Base-by-base conservation (phyloP, 345 rosid species). In the Citrus inodora region DNA sequence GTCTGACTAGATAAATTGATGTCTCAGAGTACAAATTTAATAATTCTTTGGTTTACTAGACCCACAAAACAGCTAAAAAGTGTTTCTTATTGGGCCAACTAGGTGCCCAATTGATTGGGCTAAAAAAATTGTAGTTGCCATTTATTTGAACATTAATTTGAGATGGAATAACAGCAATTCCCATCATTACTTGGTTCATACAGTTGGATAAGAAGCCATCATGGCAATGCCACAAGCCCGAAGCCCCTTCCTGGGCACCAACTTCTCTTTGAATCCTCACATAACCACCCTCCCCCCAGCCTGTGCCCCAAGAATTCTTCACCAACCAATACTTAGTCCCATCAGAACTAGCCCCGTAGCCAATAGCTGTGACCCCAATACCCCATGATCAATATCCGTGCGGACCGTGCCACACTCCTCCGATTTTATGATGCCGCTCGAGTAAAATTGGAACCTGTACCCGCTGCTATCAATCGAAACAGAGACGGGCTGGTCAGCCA, bases 221-320 rank as follows among this genome's bases (percentile, higher is more conserved):
- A 79, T 81, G 67, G 88, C 90, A 33, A 89, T 25, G 28, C 91
- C 90, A 72, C 94, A 91, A 4, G 85, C 79, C 17, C 92, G 92
- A 91, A 4, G 85, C 79, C 17, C 92, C 91, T 81, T 87, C 82
- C 28, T 75, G 71, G 48, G 81, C 83, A 64, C 46, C 62, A 22
- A 75, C 64, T 51, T 81, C 88, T 75, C 88, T 87, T 77, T 82
- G 80, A 42, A 91, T 75, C 85, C 85, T 85, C 37, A 87, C 83
- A 65, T 82, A 89, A 25, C 92, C 94, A 6, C 60, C 21, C 63
- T 91, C 92, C 1, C 90, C 94, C 90, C 91, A 90, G 25, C 67
- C 48, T 0, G 48, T 32, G 6, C 92, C 94, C 92, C 92, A 91
- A 1, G 94, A 91, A 67, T 89, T 89, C 90, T 89, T 90, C 35